Conservation (phyloP, 2,329 filamentous ascomycete species). For the Albifimbria verrucaria region DNA sequence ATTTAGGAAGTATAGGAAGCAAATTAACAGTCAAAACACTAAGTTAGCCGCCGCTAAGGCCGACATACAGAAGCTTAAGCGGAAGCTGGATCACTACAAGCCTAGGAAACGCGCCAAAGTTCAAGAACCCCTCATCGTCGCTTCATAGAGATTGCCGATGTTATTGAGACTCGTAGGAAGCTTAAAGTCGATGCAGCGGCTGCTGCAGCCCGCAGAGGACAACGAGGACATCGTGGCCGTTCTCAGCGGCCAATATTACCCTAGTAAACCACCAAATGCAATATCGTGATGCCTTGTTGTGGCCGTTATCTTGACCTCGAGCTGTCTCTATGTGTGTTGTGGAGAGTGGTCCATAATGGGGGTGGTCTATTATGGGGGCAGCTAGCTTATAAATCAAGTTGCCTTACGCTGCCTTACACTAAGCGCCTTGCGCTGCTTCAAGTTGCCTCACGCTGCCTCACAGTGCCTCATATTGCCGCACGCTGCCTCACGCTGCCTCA, state of each 20-base stretch:
- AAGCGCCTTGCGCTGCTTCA: constrained; percentile 1
- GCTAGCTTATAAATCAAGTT: constrained; percentile 1
- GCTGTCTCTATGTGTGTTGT: not conserved
- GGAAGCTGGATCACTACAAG: not conserved
- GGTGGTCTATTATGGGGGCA: too few relatives aligned
- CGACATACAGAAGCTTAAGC: not conserved
- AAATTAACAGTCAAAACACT: not conserved
- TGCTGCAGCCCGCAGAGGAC: not conserved
- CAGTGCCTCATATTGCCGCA: not conserved
- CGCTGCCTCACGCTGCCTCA: not conserved
- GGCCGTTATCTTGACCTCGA: too few relatives aligned
- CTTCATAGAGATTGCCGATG: not conserved
- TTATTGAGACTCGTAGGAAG: too few relatives aligned
- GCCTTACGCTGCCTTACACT: constrained; percentile 2
- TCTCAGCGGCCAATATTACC: not conserved
- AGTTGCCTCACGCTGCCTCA: constrained; percentile 1
- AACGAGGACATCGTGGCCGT: too few relatives aligned
- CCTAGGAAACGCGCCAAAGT: not conserved
- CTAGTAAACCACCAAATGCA: too few relatives aligned
- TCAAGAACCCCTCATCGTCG: not conserved
- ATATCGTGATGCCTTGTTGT: too few relatives aligned
- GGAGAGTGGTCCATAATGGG: too few relatives aligned
- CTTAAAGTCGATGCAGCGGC: not conserved
- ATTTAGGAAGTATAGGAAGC: not conserved
- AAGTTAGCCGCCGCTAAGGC: not conserved